These are phyloP conservation scores for Rhizoctonia solani DNA, from an alignment of 1,284 basidiomycete species.

Conservation along the genomic window DNA sequence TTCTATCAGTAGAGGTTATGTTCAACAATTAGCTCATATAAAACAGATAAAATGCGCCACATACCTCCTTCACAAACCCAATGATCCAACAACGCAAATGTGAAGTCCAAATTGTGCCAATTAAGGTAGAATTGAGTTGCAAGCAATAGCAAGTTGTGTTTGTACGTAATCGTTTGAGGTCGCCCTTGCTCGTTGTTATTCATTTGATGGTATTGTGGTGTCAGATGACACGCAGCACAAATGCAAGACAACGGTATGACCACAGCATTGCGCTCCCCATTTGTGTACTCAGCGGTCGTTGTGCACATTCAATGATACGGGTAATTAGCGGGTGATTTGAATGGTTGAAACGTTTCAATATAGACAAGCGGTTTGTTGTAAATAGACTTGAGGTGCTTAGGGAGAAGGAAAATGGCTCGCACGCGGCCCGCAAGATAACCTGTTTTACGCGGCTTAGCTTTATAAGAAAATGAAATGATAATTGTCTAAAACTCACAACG, in stretches of 20 bases:
- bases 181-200: not conserved
- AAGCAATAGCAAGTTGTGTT: not conserved
- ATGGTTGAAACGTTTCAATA: not conserved
- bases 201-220: not conserved
- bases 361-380: not conserved
- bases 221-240: not conserved
- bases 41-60: no score
- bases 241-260: not conserved
- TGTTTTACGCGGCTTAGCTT: not conserved
- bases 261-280: not conserved
- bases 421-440: constrained; percentile 5
- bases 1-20: no score
- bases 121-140: not conserved
- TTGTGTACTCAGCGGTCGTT: not conserved
- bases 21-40: no score
- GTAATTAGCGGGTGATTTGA: not conserved
- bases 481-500: not conserved
- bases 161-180: not conserved
- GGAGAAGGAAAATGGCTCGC: constrained; percentile 12
- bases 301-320: not conserved
- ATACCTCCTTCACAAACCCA: not conserved
- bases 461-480: not conserved
- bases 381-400: not conserved
- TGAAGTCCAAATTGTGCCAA: not conserved
- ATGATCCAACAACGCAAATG: not conserved